These are phyloP conservation scores for Cucurbita pepo DNA, from an alignment of 306 rosid species.

Conservation along the genomic window DNA sequence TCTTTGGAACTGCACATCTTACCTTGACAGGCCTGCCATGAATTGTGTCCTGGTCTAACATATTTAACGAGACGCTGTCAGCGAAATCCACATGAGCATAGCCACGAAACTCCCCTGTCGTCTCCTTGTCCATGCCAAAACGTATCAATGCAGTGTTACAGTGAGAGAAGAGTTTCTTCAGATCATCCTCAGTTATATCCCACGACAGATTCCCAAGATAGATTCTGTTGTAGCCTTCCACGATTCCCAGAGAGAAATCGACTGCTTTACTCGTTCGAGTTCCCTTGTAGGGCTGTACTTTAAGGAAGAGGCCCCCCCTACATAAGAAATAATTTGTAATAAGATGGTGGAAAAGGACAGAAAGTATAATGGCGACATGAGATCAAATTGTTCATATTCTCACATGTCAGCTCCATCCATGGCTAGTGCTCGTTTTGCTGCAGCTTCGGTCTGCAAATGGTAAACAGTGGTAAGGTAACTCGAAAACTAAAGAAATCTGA, in stretches of 20 bases:
- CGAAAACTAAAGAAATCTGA: background rate
- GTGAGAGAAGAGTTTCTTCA: constrained; percentile 41
- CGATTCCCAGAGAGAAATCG: constrained; percentile 46
- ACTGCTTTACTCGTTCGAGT: constrained; percentile 33
- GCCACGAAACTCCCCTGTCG: constrained; percentile 73
- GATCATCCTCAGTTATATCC: constrained; percentile 71
- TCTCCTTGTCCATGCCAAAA: constrained; percentile 74
- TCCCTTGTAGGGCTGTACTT: constrained; percentile 53
- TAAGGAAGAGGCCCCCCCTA: constrained; percentile 88
- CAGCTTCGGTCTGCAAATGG: constrained; percentile 69
- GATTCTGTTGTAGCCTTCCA: constrained; percentile 83
- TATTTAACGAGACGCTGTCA: constrained; percentile 41
- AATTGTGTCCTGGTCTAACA: constrained; percentile 51
- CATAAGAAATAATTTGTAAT: background rate
- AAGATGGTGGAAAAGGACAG: background rate
- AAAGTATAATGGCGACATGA: background rate
- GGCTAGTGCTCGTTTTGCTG: constrained; percentile 83
- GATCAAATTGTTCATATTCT: constrained; percentile 20
- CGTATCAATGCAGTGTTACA: constrained; percentile 46
- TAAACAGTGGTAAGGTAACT: constrained; percentile 8
- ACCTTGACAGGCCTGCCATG: constrained; percentile 58
- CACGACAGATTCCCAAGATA: constrained; percentile 80
- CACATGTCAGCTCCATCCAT: constrained; percentile 89
- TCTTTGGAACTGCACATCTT: constrained; percentile 74
- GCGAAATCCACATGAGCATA: constrained; percentile 72